These are phyloP conservation scores for Gossypium mustelinum DNA, from an alignment of 345 rosid species.

Conservation along the genomic window DNA sequence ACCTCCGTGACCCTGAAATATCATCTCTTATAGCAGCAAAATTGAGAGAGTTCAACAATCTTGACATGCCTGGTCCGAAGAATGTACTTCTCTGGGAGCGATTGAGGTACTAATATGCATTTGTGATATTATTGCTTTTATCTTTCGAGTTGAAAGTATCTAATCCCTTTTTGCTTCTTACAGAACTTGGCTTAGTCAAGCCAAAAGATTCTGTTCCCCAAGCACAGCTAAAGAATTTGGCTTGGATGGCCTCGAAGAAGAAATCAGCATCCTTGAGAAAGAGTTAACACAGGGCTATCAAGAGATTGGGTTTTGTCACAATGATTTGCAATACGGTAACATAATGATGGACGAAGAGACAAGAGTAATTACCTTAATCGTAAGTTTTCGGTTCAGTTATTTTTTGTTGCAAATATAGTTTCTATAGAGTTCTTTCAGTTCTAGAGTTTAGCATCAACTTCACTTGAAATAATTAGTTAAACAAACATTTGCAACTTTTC, in stretches of 20 bases:
- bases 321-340: slow-evolving; percentile 89
- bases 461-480: neutral
- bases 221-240: slow-evolving; percentile 48
- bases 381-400: slow-evolving; percentile 27
- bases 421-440: too few relatives aligned
- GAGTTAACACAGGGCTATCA: slow-evolving; percentile 43
- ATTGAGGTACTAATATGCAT: slow-evolving; percentile 47
- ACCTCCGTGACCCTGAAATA: slow-evolving; percentile 55
- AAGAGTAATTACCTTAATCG: slow-evolving; percentile 60
- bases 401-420: too few relatives aligned
- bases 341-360: slow-evolving; percentile 88
- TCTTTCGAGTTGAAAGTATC: neutral
- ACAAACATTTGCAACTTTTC: neutral
- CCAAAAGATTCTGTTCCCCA: slow-evolving; percentile 46
- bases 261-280: slow-evolving; percentile 49
- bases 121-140: neutral
- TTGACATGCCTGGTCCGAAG: slow-evolving; percentile 71
- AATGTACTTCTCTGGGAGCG: slow-evolving; percentile 62
- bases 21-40: slow-evolving; percentile 70
- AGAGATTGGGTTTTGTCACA: slow-evolving; percentile 76
- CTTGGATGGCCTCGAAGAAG: slow-evolving; percentile 50
- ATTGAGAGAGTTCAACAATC: slow-evolving; percentile 76
- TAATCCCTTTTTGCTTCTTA: slow-evolving; percentile 4
- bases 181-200: slow-evolving; percentile 59
- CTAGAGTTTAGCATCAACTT: neutral